A percentile compares a stretch with the other conserved stretches of the same genome.
Evolutionary conservation across 2,329 filamentous ascomycete species (phyloP).

Genomic region (Colletotrichum tamarilloi): DNA sequence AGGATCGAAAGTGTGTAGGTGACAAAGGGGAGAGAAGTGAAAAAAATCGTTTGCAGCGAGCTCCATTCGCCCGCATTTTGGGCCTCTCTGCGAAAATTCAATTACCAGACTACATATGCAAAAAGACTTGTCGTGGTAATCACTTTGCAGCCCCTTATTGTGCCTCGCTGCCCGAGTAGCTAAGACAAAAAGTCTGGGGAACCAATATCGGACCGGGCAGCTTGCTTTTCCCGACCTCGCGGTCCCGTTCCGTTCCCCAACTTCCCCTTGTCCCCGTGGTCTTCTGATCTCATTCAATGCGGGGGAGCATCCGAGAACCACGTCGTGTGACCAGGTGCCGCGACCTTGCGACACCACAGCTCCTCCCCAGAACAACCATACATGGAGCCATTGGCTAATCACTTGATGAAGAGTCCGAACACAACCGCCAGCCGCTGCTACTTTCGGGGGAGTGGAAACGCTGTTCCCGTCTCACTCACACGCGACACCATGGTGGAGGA

Average conservation of each 20-base stretch:
- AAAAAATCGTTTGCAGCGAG: not conserved
- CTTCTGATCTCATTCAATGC: constrained; percentile 33
- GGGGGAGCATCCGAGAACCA: constrained; percentile 35
- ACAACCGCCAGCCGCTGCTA: constrained; percentile 14
- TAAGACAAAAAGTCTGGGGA: constrained; percentile 16
- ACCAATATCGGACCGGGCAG: constrained; percentile 13
- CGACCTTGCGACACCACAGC: constrained; percentile 28
- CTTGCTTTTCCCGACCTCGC: constrained; percentile 31
- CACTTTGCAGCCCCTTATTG: constrained; percentile 7
- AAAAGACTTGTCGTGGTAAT: constrained; percentile 1
- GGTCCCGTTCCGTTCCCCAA: constrained; percentile 16
- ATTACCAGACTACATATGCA: constrained; percentile 1
- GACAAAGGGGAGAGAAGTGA: not conserved
- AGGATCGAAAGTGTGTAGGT: constrained; percentile 14
- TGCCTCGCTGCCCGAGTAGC: constrained; percentile 8
- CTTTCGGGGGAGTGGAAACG: constrained; percentile 12
- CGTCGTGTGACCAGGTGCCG: constrained; percentile 32
- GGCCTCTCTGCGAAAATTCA: not conserved
- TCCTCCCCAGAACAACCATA: constrained; percentile 2
- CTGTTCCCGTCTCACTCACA: constrained; percentile 19
- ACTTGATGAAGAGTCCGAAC: constrained; percentile 16
- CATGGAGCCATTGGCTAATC: constrained; percentile 13
- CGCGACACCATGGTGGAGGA: not conserved
- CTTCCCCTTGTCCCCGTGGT: constrained; percentile 30
- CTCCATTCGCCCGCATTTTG: constrained; percentile 9